Conservation (phyloP, 2,329 filamentous ascomycete genomes). For the Clonostachys byssicola region DNA sequence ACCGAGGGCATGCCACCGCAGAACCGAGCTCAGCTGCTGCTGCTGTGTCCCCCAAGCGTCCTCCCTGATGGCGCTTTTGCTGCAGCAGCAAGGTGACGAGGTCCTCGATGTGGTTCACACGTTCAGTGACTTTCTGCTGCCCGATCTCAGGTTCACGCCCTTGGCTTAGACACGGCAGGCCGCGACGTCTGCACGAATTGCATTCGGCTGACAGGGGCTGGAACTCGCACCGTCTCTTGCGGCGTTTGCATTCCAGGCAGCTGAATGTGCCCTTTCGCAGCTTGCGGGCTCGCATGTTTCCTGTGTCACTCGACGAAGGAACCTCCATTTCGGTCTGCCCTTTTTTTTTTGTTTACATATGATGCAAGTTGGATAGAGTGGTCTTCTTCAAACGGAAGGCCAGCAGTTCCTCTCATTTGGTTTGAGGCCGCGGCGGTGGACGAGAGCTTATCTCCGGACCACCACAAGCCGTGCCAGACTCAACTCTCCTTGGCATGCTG, state of each 20-base stretch:
- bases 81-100: not conserved
- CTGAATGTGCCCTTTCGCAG: not conserved
- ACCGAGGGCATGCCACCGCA: not conserved
- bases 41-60: not conserved
- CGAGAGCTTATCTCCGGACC: no score
- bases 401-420: no score
- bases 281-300: not conserved
- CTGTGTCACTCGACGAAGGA: no score
- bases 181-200: not conserved
- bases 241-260: not conserved
- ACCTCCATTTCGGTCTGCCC: no score
- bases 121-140: not conserved
- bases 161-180: not conserved
- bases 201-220: not conserved
- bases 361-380: no score
- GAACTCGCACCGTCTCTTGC: not conserved
- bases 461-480: no score
- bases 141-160: not conserved
- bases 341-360: no score
- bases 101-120: not conserved
- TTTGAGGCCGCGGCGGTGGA: no score
- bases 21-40: not conserved
- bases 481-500: no score
- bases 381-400: no score
- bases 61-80: not conserved